Conservation (phyloP, 83 land plant genomes). For the Picea abies region DNA sequence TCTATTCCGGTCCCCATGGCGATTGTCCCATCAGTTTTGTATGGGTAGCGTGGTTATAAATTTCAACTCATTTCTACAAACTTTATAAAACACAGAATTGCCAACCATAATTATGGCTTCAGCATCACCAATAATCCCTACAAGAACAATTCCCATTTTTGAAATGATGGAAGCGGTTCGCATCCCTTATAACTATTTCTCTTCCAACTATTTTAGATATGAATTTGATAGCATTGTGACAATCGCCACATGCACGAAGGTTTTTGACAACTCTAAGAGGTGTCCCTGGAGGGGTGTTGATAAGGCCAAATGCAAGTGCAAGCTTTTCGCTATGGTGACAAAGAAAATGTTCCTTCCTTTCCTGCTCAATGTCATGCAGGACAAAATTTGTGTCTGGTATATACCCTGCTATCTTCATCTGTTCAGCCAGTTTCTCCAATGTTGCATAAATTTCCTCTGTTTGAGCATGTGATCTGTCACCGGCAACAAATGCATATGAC, state of each 20-base stretch:
- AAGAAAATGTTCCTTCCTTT: constrained; percentile 3
- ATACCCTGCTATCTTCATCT: constrained; percentile 11
- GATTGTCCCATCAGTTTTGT: no score
- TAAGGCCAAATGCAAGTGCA: constrained; percentile 16
- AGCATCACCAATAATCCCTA: constrained; percentile 16
- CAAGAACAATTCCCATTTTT: constrained; percentile 13
- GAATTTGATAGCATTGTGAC: constrained; percentile 12
- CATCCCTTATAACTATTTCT: constrained; percentile 16
- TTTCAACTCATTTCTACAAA: no score
- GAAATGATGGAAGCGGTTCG: constrained; percentile 13
- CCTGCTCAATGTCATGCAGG: constrained; percentile 14
- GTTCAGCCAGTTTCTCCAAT: constrained; percentile 1
- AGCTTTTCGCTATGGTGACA: constrained; percentile 9
- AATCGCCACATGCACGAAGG: constrained; percentile 10
- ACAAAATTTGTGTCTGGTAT: constrained; percentile 9
- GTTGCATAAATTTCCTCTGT: constrained; percentile 2
- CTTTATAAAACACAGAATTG: no score
- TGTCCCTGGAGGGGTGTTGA: constrained; percentile 1
- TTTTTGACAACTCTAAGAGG: constrained; percentile 13
- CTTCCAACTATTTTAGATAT: constrained; percentile 13
- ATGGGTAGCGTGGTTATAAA: no score
- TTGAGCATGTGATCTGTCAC: constrained; percentile 7
- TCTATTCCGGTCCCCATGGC: no score
- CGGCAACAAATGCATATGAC: neutral
- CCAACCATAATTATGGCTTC: no score